phyloP scores from a whole-genome alignment of 352 stramenopile genomes.

The Phytophthora meadii region DNA sequence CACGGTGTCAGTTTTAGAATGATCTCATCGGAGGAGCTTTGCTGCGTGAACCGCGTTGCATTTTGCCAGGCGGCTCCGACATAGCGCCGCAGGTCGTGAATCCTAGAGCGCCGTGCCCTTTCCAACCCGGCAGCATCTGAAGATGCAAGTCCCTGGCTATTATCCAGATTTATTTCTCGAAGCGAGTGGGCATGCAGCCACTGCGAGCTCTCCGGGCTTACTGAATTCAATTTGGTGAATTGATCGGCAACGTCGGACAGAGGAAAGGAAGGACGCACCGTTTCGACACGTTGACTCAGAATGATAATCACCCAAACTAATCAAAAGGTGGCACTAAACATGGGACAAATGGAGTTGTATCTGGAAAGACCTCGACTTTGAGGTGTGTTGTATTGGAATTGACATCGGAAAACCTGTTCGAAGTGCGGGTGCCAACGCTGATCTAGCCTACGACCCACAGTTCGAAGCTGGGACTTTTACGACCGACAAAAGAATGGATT shows the following conservation, averaged over 20 bases:
- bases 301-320: conserved; percentile 9
- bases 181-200: conserved; percentile 19
- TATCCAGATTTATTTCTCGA: conserved; percentile 37
- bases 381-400: not conserved
- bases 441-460: not conserved
- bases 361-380: not conserved
- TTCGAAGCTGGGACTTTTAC: conserved; percentile 11
- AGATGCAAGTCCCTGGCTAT: conserved; percentile 32
- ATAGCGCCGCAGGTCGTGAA: not conserved
- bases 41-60: conserved; percentile 9
- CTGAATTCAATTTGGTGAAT: conserved; percentile 11
- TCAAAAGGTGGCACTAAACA: not conserved
- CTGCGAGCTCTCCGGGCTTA: not conserved
- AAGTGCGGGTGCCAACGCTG: not conserved
- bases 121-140: conserved; percentile 22
- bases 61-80: conserved; percentile 25
- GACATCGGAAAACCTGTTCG: not conserved
- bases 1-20: conserved; percentile 25
- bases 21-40: conserved; percentile 1
- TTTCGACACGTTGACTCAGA: conserved; percentile 7
- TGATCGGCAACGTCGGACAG: conserved; percentile 23
- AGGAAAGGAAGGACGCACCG: conserved; percentile 6
- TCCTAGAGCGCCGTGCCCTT: conserved; percentile 7
- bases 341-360: not conserved
- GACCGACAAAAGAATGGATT: conserved; percentile 22